phyloP scores from a whole-genome alignment of 2,329 filamentous ascomycete species.

The Aureobasidium melanogenum region DNA sequence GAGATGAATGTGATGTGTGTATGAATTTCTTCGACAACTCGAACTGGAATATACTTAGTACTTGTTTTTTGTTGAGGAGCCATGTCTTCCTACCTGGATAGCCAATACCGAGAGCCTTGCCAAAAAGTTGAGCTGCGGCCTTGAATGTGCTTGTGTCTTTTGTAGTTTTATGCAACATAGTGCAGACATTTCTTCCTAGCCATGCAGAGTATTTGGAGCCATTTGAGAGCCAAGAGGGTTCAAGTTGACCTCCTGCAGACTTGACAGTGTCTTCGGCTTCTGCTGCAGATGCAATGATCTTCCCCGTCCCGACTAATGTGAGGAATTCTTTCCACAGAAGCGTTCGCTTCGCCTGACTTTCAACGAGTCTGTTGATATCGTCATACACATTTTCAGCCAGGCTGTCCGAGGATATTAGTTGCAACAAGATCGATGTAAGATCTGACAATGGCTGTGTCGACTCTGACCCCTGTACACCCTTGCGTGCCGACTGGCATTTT shows the following conservation, averaged over 20 bases:
- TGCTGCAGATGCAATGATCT: conserved; percentile 48
- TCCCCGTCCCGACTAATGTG: conserved; percentile 51
- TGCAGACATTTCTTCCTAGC: conserved; percentile 57
- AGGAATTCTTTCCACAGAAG: conserved; percentile 56
- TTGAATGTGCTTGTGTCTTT: conserved; percentile 24
- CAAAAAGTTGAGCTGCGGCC: conserved; percentile 35
- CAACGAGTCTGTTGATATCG: conserved; percentile 33
- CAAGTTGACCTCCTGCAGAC: conserved; percentile 3
- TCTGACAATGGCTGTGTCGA: conserved; percentile 24
- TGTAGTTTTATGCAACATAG: conserved; percentile 37
- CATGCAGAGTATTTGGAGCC: conserved; percentile 59
- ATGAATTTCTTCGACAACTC: conserved; percentile 11
- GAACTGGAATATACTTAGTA: neutral
- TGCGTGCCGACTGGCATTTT: neutral
- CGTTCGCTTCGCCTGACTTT: conserved; percentile 36
- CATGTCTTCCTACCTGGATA: conserved; percentile 52
- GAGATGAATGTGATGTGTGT: neutral
- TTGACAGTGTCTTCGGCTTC: conserved; percentile 49
- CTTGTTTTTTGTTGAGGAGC: too few species aligned
- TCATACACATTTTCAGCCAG: conserved; percentile 36
- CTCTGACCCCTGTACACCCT: conserved; percentile 21
- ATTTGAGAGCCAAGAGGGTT: conserved; percentile 52
- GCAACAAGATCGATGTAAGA: conserved; percentile 34
- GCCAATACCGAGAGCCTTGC: conserved; percentile 60
- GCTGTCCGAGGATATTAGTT: conserved; percentile 35